These are phyloP conservation scores for Teunomyces kruisii DNA, from an alignment of 805 yeast genomes.

Conservation along the genomic window DNA sequence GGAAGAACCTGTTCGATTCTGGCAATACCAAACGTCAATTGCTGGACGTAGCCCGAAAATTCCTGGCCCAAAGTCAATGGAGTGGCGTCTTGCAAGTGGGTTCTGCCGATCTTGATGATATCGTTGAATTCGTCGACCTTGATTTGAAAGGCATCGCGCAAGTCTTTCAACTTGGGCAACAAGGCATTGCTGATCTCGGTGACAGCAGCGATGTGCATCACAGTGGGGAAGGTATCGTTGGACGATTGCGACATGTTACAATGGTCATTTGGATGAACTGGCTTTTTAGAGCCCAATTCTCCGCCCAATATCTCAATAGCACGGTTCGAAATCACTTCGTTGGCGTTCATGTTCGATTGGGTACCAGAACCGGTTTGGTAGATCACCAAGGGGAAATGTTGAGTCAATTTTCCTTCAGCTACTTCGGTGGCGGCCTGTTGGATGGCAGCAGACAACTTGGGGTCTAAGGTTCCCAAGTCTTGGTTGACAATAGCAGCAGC, in stretches of 20 bases:
- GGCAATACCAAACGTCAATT: slow-evolving; percentile 33
- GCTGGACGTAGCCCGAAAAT: slow-evolving; percentile 40
- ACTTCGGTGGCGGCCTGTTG: slow-evolving; percentile 39
- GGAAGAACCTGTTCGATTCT: slow-evolving; percentile 34
- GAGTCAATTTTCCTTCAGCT: slow-evolving; percentile 37
- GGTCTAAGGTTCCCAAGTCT: slow-evolving; percentile 31
- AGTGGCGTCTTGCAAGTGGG: slow-evolving; percentile 42
- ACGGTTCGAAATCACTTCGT: slow-evolving; percentile 39
- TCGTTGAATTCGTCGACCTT: slow-evolving; percentile 32
- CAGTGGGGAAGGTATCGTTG: slow-evolving; percentile 42
- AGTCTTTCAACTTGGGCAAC: slow-evolving; percentile 33
- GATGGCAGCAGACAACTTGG: slow-evolving; percentile 31
- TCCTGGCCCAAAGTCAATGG: slow-evolving; percentile 43
- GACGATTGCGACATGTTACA: slow-evolving; percentile 41
- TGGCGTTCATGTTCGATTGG: slow-evolving; percentile 41
- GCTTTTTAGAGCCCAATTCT: slow-evolving; percentile 34
- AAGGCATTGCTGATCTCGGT: slow-evolving; percentile 28
- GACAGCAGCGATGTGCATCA: slow-evolving; percentile 44
- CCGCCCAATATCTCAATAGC: slow-evolving; percentile 43
- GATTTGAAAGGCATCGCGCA: slow-evolving; percentile 30
- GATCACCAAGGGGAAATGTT: slow-evolving; percentile 41
- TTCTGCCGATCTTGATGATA: slow-evolving; percentile 41
- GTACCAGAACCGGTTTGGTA: slow-evolving; percentile 44
- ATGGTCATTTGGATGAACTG: slow-evolving; percentile 42
- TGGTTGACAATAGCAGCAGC: slow-evolving; percentile 40